Evolutionary conservation across 176 grass and related monocot genomes (phyloP).

Genomic region (Carex scoparia): DNA sequence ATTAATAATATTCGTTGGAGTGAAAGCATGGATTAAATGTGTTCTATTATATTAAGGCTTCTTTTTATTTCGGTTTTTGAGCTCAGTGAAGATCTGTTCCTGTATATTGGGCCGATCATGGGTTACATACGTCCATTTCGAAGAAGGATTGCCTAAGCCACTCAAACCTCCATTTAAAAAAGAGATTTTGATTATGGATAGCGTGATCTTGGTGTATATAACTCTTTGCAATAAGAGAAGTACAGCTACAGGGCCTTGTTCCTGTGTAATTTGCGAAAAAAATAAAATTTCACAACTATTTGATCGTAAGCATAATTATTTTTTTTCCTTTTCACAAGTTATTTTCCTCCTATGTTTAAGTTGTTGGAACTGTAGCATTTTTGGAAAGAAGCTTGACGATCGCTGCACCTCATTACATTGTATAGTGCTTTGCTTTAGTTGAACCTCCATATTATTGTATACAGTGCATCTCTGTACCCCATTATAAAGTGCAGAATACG

Average conservation of each 20-base stretch:
- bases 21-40: neutral
- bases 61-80: neutral
- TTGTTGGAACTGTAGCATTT: conserved; percentile 92
- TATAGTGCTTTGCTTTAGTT: neutral
- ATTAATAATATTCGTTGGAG: neutral
- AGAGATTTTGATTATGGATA: neutral
- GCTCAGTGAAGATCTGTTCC: neutral
- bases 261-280: neutral
- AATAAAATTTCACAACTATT: neutral
- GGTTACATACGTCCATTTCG: neutral
- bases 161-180: neutral
- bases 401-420: conserved; percentile 23
- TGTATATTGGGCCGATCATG: neutral
- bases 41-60: neutral
- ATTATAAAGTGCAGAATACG: neutral
- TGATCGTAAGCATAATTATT: neutral
- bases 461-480: neutral
- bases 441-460: neutral
- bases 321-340: neutral
- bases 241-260: neutral
- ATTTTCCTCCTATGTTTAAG: conserved; percentile 36
- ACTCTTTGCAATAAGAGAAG: too few species aligned
- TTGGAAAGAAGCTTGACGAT: conserved; percentile 77
- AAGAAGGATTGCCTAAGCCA: neutral
- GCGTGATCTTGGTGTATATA: too few species aligned